A percentile compares a stretch with the other conserved stretches of the same genome.
Evolutionary conservation across 78 protist genomes (phyloP).

Genomic region (Protostelium mycophagum): DNA sequence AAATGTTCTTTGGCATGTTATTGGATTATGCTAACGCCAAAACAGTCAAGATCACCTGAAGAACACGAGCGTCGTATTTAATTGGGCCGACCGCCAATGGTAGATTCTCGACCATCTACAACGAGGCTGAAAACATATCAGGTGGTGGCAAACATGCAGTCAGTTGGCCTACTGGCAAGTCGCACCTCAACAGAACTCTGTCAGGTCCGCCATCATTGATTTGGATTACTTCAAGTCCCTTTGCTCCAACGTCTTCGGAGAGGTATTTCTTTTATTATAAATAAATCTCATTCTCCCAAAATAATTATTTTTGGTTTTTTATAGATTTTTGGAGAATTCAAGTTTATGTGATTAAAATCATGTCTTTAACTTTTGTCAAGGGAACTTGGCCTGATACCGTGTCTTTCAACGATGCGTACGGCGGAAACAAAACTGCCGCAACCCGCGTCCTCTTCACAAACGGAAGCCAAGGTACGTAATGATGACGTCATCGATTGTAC

Average conservation of each 20-base stretch:
- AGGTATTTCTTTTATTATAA: neutral
- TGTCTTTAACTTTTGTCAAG: too few relatives aligned
- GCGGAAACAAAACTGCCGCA: constrained; percentile 58
- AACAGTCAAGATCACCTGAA: constrained; percentile 1
- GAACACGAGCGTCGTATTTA: constrained; percentile 21
- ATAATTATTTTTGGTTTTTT: too few relatives aligned
- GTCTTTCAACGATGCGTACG: constrained; percentile 23
- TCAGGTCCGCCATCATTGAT: constrained; percentile 22
- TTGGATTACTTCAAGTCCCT: constrained; percentile 32
- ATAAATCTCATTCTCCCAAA: neutral
- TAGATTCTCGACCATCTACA: neutral
- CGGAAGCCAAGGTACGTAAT: neutral
- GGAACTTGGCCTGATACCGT: constrained; percentile 24
- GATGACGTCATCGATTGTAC: too few relatives aligned
- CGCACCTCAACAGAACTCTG: constrained; percentile 21
- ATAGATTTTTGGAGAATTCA: too few relatives aligned
- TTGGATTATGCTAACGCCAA: too few relatives aligned
- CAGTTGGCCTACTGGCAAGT: constrained; percentile 31
- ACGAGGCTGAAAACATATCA: neutral
- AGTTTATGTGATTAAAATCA: too few relatives aligned
- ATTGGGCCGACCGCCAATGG: constrained; percentile 53
- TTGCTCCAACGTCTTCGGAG: constrained; percentile 38
- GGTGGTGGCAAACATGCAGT: constrained; percentile 11
- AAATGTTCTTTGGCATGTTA: too few relatives aligned
- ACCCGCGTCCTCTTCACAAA: constrained; percentile 19